These are phyloP conservation scores for Geranium incanum DNA, from an alignment of 441 rosid genomes.

Conservation along the genomic window DNA sequence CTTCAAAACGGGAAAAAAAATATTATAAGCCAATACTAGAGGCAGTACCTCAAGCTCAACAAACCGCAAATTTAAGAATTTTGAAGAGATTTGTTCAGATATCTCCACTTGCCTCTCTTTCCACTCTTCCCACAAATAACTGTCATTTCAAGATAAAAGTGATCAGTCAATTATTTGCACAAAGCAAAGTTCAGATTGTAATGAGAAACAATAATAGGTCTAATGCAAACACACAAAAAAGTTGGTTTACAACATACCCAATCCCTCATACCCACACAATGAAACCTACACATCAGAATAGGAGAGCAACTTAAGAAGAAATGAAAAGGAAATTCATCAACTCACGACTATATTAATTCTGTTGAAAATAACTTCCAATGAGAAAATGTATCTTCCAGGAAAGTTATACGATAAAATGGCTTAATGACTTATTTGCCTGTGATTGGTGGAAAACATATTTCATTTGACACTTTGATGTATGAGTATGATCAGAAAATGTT, in stretches of 20 bases:
- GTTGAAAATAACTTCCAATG: not conserved
- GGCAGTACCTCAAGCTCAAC: conserved; percentile 58
- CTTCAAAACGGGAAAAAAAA: not conserved
- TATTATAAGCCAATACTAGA: not conserved
- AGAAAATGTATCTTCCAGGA: too few relatives aligned
- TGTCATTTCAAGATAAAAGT: conserved; percentile 31
- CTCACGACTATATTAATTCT: not conserved
- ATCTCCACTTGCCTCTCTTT: conserved; percentile 34
- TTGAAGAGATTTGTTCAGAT: conserved; percentile 32
- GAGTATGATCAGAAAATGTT: too few relatives aligned
- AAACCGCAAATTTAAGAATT: conserved; percentile 39
- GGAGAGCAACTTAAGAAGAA: not conserved
- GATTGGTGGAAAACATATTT: too few relatives aligned
- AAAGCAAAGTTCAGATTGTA: not conserved
- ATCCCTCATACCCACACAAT: not conserved
- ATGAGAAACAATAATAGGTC: not conserved
- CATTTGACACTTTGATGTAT: too few relatives aligned
- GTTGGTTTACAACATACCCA: not conserved
- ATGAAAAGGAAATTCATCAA: not conserved
- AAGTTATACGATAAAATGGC: not conserved
- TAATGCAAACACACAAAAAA: not conserved
- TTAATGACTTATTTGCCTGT: not conserved
- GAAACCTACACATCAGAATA: not conserved
- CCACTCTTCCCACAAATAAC: conserved; percentile 78
- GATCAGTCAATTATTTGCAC: not conserved